Evolutionary conservation across 768 basidiomycete species (phyloP).

Genomic region (Crucibulum laeve): DNA sequence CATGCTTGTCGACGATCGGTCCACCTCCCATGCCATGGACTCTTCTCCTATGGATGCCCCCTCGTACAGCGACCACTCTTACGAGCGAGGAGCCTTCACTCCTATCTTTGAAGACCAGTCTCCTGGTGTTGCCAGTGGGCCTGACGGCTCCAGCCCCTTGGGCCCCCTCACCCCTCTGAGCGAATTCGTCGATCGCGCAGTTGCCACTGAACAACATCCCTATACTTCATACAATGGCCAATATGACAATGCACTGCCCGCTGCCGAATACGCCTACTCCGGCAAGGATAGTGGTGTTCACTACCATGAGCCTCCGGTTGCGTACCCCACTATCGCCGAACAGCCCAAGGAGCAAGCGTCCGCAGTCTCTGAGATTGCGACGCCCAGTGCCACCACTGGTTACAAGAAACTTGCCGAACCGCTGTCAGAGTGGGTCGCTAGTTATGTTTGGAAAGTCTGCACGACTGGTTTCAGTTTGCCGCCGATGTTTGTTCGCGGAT

Average conservation of each 20-base stretch:
- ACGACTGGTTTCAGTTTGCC: slow-evolving; percentile 67
- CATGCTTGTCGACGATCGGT: slow-evolving; percentile 23
- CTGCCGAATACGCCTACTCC: slow-evolving; percentile 10
- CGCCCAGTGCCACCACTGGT: slow-evolving; percentile 45
- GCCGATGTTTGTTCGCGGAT: slow-evolving; percentile 42
- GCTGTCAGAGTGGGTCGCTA: slow-evolving; percentile 74
- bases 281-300: slow-evolving; percentile 10
- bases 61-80: not conserved
- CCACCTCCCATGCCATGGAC: slow-evolving; percentile 6
- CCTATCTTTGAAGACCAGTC: slow-evolving; percentile 66
- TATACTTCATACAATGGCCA: slow-evolving; percentile 3
- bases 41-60: not conserved
- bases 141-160: slow-evolving; percentile 65
- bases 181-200: slow-evolving; percentile 70
- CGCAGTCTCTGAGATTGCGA: slow-evolving; percentile 34
- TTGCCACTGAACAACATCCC: slow-evolving; percentile 38
- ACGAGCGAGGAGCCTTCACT: slow-evolving; percentile 36
- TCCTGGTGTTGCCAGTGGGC: slow-evolving; percentile 44
- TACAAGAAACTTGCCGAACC: slow-evolving; percentile 78
- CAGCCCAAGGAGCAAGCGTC: slow-evolving; percentile 34
- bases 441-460: slow-evolving; percentile 80
- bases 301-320: slow-evolving; percentile 15
- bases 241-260: slow-evolving; percentile 1
- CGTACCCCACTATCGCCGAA: slow-evolving; percentile 27
- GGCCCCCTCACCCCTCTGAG: slow-evolving; percentile 76